Evolutionary conservation across 202 grass and related monocot species (phyloP).

Genomic region (Bolboschoenoplectus hybrid): DNA sequence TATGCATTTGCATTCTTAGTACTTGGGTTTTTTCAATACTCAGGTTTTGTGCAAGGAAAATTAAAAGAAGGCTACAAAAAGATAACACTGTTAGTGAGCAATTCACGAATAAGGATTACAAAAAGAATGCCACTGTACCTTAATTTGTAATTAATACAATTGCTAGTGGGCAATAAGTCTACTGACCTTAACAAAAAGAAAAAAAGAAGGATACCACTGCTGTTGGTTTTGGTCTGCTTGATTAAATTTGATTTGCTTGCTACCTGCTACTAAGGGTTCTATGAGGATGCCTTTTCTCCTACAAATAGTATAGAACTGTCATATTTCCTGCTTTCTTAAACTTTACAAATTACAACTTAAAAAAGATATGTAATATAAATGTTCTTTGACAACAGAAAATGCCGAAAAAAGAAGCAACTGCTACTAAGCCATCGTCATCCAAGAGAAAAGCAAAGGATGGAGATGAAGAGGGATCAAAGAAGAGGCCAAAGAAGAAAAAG

Average conservation of each 20-base stretch:
- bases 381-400: conserved; percentile 52
- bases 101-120: background rate
- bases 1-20: background rate
- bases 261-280: background rate
- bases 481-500: conserved; percentile 91
- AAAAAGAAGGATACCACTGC: background rate
- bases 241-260: background rate
- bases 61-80: background rate
- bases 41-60: background rate
- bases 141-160: conserved; percentile 15
- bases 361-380: background rate
- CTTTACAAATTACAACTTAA: background rate
- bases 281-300: background rate
- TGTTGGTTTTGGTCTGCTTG: conserved; percentile 16
- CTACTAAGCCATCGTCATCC: conserved; percentile 54
- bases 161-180: background rate
- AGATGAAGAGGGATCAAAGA: conserved; percentile 79
- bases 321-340: conserved; percentile 14
- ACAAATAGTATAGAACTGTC: conserved; percentile 16
- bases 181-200: background rate
- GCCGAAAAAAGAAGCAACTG: conserved; percentile 65
- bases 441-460: conserved; percentile 63
- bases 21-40: background rate
- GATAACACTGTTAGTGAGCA: background rate
- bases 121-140: background rate